Evolutionary conservation across 2,329 filamentous ascomycete genomes (phyloP), one percentile per base, ranked within the genome.

Genomic region (Apiospora rasikravindrae): DNA sequence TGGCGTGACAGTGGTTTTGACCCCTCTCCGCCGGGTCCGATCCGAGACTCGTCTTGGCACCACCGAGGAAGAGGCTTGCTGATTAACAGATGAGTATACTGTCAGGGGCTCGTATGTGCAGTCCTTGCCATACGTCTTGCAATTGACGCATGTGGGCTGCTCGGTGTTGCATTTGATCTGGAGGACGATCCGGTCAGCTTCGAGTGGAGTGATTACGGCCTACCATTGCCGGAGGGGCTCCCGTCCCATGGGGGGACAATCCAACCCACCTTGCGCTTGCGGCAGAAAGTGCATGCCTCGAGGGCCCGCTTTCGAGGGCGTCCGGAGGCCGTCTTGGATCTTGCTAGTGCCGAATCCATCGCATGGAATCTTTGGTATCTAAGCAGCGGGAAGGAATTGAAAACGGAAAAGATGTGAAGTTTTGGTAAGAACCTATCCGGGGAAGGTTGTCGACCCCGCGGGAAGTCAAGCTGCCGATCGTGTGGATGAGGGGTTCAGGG

Each of bases 121-220:
- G 22, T 82, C 82, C 69, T 83, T 82, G 8, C 81, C 83, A 73
- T 87, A 85, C 1, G 81, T 82, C 71, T 81, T 80, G 76, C 86
- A 88, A 74, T 85, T 87, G 44, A 81, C 80, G 73, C 86, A 88
- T 42, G 76, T 77, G 3, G 85, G 86, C 69, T 81, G 78, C 67
- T 84, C 83, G 29, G 82, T 82, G 72, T 85, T 86, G 76, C 86
- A 88, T 75, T 86, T 87, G 78, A 88, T 83, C 86, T 88, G 13
- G 29, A 4, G 33, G 47, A 0, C n/a, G 4, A 24, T 29, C 8
- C 3, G 40, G 5, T 47, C 66, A 26, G 66, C 13, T 16, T 10
- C 40, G 1, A n/a, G 37, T 26, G 64, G 37, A 22, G 64, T 10
- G 29, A 67, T 6, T 3, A 16, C 11, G n/a, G 11, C n/a, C 47